phyloP scores from a whole-genome alignment of 2,329 filamentous ascomycete genomes.

The Camillea tinctor region DNA sequence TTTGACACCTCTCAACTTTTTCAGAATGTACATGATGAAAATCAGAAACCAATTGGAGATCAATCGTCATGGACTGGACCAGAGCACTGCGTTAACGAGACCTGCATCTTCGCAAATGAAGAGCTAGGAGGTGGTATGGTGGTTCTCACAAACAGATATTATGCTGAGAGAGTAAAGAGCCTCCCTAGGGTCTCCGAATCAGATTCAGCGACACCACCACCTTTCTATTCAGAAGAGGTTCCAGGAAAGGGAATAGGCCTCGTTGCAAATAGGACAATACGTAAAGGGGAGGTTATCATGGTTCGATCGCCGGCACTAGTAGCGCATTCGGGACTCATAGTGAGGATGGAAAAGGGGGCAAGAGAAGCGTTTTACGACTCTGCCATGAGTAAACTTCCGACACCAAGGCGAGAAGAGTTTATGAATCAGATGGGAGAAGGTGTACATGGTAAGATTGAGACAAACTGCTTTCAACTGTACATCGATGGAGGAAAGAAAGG shows the following conservation, averaged over 20 bases:
- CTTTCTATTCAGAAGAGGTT: constrained; percentile 31
- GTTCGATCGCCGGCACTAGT: constrained; percentile 31
- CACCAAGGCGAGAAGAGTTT: constrained; percentile 22
- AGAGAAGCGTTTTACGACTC: constrained; percentile 29
- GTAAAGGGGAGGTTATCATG: constrained; percentile 36
- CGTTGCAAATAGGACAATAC: constrained; percentile 35
- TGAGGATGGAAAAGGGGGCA: constrained; percentile 13
- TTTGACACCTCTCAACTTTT: background rate
- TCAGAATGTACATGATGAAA: background rate
- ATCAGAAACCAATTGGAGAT: background rate
- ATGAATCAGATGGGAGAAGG: constrained; percentile 33
- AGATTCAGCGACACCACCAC: constrained; percentile 12
- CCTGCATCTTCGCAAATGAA: constrained; percentile 26
- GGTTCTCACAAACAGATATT: constrained; percentile 23
- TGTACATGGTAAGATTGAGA: constrained; percentile 32
- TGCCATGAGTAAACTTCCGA: constrained; percentile 30
- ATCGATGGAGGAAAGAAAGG: constrained; percentile 25
- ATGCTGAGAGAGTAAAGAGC: constrained; percentile 19
- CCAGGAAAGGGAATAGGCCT: constrained; percentile 37
- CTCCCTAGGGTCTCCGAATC: constrained; percentile 8
- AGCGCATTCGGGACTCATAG: constrained; percentile 25
- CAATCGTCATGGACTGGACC: constrained; percentile 20
- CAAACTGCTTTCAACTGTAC: constrained; percentile 37
- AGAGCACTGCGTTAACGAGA: constrained; percentile 24
- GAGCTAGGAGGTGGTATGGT: constrained; percentile 22